Evolutionary conservation across 2,329 filamentous ascomycete genomes (phyloP), one percentile per base, ranked within the genome.

Genomic region (Byssothecium circinans): DNA sequence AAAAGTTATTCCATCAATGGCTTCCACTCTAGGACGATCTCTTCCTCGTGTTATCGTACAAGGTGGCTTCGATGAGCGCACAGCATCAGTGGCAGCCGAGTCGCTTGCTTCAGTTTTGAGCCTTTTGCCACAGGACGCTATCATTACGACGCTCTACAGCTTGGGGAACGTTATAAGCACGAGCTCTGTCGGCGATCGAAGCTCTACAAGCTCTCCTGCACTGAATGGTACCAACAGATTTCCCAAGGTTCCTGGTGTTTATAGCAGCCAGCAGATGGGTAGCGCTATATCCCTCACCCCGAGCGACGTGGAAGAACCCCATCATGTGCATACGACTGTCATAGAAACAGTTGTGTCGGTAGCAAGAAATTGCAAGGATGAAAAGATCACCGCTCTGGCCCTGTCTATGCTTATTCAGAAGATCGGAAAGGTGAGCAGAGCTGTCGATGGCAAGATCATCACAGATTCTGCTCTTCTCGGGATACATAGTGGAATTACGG

Each of bases 401-500:
- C 88, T 96, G 60, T 95, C 91, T 1, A 96, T 99, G 85, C 82
- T 99, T 19, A 75, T 96, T n/a, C 94, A 99, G 65, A 97, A 99
- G 70, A 82, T 97, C 48, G 86, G 87, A 51, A 92, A 94, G 70
- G 84, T 96, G 45, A 94, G 84, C 62, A 79, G 82, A 49, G 76
- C 81, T 4, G 88, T 96, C 2, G 91, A 97, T 74, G 85, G 87
- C 23, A 86, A 87, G 45, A 94, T 99, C 50, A 86, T 97, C 45
- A 84, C 83, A 14, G 91, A 95, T 50, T 85, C 90, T 6, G 90
- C 91, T 8, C 78, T 83, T 5, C 75, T 99, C 45, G 87, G 91
- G 25, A 75, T 94, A 4, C 85, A 82, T 58, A 90, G 89, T 46
- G 89, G 88, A 8, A 82, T 86, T 52, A 79, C 87, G 3, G 94